Percentiles rank a stretch among this genome's conserved stretches.
These are phyloP conservation scores for Mycena metata DNA, from an alignment of 768 basidiomycete species.

Conservation along the genomic window DNA sequence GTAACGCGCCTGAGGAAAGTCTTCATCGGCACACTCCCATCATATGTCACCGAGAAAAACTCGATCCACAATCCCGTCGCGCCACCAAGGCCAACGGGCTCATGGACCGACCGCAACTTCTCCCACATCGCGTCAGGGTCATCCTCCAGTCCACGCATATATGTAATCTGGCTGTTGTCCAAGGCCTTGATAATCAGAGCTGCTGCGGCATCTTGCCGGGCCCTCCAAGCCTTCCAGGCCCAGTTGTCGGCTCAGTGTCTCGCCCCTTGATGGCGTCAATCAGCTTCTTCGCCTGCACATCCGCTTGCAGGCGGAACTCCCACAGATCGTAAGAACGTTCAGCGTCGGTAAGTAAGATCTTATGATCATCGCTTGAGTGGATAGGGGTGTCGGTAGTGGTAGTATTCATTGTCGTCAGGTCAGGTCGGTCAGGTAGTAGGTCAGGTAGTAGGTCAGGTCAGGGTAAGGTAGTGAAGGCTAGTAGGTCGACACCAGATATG, in stretches of 20 bases:
- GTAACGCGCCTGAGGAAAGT: constrained; percentile 11
- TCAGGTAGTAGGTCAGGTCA: no score
- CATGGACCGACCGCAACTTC: constrained; percentile 11
- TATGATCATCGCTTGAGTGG: constrained; percentile 7
- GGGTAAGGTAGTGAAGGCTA: no score
- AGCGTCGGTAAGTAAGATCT: constrained; percentile 4
- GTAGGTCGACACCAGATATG: no score
- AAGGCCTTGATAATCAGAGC: constrained; percentile 5
- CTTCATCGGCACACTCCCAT: constrained; percentile 17
- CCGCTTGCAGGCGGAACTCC: constrained; percentile 17
- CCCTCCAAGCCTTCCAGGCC: constrained; percentile 12
- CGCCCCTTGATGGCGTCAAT: background rate
- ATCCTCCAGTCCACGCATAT: constrained; percentile 14
- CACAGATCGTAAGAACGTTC: constrained; percentile 12
- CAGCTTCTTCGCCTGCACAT: constrained; percentile 6
- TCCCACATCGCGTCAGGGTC: constrained; percentile 16
- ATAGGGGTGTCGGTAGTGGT: constrained; percentile 11
- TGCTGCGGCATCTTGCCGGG: background rate
- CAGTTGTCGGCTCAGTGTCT: background rate
- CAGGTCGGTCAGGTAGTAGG: no score
- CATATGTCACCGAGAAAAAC: constrained; percentile 4
- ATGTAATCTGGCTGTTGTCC: constrained; percentile 8
- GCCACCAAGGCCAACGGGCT: constrained; percentile 12
- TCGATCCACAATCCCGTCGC: no score
- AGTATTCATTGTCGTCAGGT: background rate